A percentile compares a stretch with the other conserved stretches of the same genome.
These are phyloP conservation scores for Gaeumannomyces tritici DNA, from an alignment of 2,329 filamentous ascomycete genomes.

Conservation along the genomic window DNA sequence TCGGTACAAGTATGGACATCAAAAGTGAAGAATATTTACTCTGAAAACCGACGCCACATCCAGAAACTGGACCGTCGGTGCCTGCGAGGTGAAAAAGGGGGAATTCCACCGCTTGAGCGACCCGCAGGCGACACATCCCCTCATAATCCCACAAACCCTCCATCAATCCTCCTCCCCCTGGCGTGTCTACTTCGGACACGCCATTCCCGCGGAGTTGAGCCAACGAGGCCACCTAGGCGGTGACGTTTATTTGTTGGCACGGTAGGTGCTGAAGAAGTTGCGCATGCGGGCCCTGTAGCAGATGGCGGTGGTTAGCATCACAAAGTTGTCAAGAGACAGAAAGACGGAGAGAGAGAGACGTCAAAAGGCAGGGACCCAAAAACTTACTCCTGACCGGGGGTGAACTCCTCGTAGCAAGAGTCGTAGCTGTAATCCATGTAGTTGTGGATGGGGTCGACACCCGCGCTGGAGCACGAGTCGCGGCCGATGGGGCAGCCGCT, in stretches of 20 bases:
- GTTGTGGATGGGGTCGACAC: slow-evolving; percentile 24
- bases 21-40: not conserved
- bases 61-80: not conserved
- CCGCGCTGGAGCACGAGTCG: slow-evolving; percentile 21
- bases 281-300: not conserved
- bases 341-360: too few relatives aligned
- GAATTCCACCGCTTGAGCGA: not conserved
- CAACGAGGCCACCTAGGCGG: not conserved
- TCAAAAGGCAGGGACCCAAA: too few relatives aligned
- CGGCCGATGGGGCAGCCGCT: slow-evolving; percentile 25
- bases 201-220: not conserved
- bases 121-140: too few relatives aligned
- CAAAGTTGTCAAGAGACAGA: too few relatives aligned
- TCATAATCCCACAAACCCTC: too few relatives aligned
- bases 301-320: not conserved
- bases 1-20: not conserved
- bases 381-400: not conserved
- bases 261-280: not conserved
- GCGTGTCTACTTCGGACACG: not conserved
- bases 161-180: too few relatives aligned
- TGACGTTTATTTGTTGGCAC: not conserved
- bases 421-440: slow-evolving; percentile 24
- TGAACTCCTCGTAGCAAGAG: not conserved
- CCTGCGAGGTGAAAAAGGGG: not conserved
- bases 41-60: not conserved